Evolutionary conservation across 2,329 filamentous ascomycete genomes (phyloP), one percentile per base, ranked within the genome.

Genomic region (Ophiostoma fasciatum): DNA sequence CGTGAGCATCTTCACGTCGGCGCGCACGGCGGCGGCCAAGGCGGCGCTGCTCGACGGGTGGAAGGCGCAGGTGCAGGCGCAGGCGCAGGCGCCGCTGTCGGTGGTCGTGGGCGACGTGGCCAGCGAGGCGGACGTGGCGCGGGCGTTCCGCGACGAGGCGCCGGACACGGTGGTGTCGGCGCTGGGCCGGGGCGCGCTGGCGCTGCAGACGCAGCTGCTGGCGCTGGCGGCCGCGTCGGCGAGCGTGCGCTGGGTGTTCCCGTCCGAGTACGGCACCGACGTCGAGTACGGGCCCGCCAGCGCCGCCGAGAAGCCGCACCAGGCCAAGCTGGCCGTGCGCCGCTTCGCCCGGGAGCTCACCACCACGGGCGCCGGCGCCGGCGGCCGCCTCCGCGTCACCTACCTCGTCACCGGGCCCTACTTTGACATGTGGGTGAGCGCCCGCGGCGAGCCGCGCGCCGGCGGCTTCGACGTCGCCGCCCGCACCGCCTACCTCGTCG

Each of bases 351-450:
- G 64, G 31, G 64, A 67, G 25, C 55, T 64, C n/a, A 48, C 68
- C 12, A 61, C 63, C 45, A 55, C 21, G 21, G n/a, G n/a, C n/a
- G n/a, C n/a, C n/a, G n/a, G n/a, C n/a, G n/a, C n/a, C n/a, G n/a
- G n/a, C n/a, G 9, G 22, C 5, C 22, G 62, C 7, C 50, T 82
- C 19, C 62, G 71, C 33, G 64, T 76, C 38, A 80, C 78, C 0
- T 82, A 76, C 49, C 57, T 82, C 0, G 78, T 82, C 5, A 81
- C 77, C 0, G 78, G 78, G 0, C 78, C 78, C 0, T 82, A 78
- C 45, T 66, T 68, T 21, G 77, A 80, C 42, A 62, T 78, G 49
- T 81, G 65, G 57, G 59, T 79, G 30, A 42, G 44, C 6, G 51
- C 61, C 4, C 47, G 57, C n/a, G 51, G 57, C 7, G 54, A 51